phyloP scores from a whole-genome alignment of 1,139 yeast genomes.

The Hemisphaericaspora xylofermentans region DNA sequence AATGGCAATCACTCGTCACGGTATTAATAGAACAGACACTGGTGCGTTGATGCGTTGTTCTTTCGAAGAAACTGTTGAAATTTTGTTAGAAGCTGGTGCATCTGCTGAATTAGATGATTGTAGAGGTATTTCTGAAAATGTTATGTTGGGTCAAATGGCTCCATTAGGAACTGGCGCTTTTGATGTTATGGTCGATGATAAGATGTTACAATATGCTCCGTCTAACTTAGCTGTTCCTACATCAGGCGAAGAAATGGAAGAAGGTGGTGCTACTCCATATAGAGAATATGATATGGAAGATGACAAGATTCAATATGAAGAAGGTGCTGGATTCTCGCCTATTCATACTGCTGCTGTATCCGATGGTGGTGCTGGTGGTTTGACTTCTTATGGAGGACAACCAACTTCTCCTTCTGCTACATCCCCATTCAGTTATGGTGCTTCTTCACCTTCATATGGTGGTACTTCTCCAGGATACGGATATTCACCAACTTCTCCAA shows the following conservation, averaged over 20 bases:
- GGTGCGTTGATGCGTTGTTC: slow-evolving; percentile 99
- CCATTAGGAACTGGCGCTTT: slow-evolving; percentile 99
- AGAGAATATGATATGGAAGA: slow-evolving; percentile 79
- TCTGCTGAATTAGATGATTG: slow-evolving; percentile 97
- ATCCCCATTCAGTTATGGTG: slow-evolving; percentile 64
- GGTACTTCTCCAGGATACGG: slow-evolving; percentile 62
- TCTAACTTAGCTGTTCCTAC: slow-evolving; percentile 51
- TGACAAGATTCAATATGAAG: slow-evolving; percentile 72
- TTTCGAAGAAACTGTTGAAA: slow-evolving; percentile 98
- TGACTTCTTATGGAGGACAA: slow-evolving; percentile 81
- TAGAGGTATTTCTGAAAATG: slow-evolving; percentile 97
- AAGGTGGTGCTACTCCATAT: slow-evolving; percentile 95
- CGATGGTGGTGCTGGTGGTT: slow-evolving; percentile 84
- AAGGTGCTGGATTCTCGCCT: slow-evolving; percentile 91
- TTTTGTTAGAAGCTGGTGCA: slow-evolving; percentile 95
- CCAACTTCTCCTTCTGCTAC: slow-evolving; percentile 80
- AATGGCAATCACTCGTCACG: slow-evolving; percentile 99
- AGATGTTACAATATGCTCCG: slow-evolving; percentile 70
- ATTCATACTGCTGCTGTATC: slow-evolving; percentile 82
- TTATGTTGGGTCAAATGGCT: slow-evolving; percentile 96
- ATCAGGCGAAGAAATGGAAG: slow-evolving; percentile 39
- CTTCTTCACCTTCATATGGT: slow-evolving; percentile 56
- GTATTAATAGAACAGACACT: slow-evolving; percentile 97
- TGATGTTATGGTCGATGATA: slow-evolving; percentile 93
- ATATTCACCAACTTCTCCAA: slow-evolving; percentile 63